Conservation (phyloP, 73 alveolate genomes). For the Paramecium biaurelia region DNA sequence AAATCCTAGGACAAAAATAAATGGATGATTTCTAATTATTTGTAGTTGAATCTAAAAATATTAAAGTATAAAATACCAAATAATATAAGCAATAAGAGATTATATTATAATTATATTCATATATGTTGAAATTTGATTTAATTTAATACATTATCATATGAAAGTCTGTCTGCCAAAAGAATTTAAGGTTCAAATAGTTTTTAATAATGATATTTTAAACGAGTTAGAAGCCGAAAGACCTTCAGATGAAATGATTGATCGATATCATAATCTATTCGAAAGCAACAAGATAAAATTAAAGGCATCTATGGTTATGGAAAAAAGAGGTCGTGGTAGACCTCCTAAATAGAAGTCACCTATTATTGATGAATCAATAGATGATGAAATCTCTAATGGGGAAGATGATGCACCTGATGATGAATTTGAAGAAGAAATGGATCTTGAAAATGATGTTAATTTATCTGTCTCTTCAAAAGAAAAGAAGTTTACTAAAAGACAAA, state of each 20-base stretch:
- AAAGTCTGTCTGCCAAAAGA: neutral
- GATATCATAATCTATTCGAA: neutral
- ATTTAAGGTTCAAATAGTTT: neutral
- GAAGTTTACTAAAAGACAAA: constrained; percentile 5
- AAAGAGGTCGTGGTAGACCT: constrained; percentile 28
- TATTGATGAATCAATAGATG: neutral
- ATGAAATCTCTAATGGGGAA: neutral
- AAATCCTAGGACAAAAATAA: no score
- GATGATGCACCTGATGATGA: constrained; percentile 48
- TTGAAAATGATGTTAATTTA: neutral
- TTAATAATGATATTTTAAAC: neutral
- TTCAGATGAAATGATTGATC: neutral
- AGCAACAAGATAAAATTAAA: neutral
- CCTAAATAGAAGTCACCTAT: neutral
- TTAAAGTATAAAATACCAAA: constrained; percentile 5
- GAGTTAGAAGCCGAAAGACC: constrained; percentile 48
- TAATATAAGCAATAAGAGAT: neutral
- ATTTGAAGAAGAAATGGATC: neutral
- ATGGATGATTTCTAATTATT: no score
- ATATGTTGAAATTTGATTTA: neutral
- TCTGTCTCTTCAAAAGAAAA: constrained; percentile 6
- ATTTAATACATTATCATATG: neutral
- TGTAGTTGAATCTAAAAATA: constrained; percentile 54
- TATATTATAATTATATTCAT: neutral
- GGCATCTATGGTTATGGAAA: constrained; percentile 36